These are phyloP conservation scores for Corynespora cassiicola DNA, from an alignment of 2,329 filamentous ascomycete species.

Conservation along the genomic window DNA sequence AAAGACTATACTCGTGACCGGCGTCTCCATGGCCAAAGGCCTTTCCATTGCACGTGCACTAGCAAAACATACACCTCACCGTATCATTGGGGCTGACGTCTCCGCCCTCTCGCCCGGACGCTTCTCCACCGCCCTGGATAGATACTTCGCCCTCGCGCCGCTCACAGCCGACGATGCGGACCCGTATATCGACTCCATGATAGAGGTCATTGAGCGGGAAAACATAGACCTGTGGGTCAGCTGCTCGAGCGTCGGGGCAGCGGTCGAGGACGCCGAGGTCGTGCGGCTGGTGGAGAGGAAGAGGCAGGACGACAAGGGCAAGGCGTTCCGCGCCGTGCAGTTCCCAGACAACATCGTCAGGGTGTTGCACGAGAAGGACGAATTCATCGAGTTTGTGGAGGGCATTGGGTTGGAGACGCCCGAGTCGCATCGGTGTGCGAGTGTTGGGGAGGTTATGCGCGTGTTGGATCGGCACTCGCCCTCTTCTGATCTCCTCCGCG, in stretches of 20 bases:
- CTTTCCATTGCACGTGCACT: slow-evolving; percentile 71
- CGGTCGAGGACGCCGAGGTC: slow-evolving; percentile 70
- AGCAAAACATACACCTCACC: slow-evolving; percentile 66
- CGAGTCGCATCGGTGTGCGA: slow-evolving; percentile 59
- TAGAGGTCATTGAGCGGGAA: slow-evolving; percentile 66
- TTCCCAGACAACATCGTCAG: slow-evolving; percentile 64
- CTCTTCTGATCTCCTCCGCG: too few species aligned
- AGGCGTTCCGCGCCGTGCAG: slow-evolving; percentile 68
- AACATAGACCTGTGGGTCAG: slow-evolving; percentile 75
- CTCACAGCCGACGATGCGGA: slow-evolving; percentile 44
- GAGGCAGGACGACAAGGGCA: slow-evolving; percentile 55
- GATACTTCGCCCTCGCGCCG: slow-evolving; percentile 59
- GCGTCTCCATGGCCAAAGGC: slow-evolving; percentile 75
- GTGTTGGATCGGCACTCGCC: too few species aligned
- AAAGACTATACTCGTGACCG: slow-evolving; percentile 72
- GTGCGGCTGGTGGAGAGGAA: slow-evolving; percentile 57
- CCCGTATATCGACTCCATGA: slow-evolving; percentile 63
- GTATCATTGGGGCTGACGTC: slow-evolving; percentile 75
- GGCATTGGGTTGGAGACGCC: slow-evolving; percentile 50
- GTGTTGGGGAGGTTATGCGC: slow-evolving; percentile 58
- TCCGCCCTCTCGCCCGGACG: slow-evolving; percentile 47
- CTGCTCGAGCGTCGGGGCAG: slow-evolving; percentile 72
- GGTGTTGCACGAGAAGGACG: slow-evolving; percentile 68
- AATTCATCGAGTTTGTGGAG: slow-evolving; percentile 66
- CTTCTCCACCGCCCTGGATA: slow-evolving; percentile 63